Conservation (phyloP, 2,329 filamentous ascomycete genomes). For the Pseudogymnoascus sp. region DNA sequence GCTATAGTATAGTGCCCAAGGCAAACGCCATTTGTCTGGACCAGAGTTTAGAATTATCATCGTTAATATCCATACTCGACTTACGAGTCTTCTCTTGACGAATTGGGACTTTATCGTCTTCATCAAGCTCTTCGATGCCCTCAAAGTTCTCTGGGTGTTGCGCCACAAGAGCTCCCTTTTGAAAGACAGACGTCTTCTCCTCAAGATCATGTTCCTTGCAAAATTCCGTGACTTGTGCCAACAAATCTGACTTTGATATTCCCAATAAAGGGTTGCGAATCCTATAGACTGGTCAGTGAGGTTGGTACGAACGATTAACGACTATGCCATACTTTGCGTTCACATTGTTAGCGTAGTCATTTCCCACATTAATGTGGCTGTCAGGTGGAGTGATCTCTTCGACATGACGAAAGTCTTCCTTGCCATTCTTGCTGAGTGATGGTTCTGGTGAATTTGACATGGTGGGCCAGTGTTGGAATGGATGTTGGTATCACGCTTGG, state of each 20-base stretch:
- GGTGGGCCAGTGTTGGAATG: neutral
- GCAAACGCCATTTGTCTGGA: constrained; percentile 57
- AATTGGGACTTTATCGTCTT: neutral
- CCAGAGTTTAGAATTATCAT: constrained; percentile 46
- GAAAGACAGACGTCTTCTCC: constrained; percentile 48
- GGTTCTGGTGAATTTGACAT: constrained; percentile 15
- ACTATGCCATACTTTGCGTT: constrained; percentile 23
- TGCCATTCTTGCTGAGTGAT: constrained; percentile 13
- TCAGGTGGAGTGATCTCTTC: constrained; percentile 6
- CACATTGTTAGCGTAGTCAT: constrained; percentile 26
- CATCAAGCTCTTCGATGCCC: neutral
- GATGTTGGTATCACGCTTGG: neutral
- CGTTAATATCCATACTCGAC: neutral
- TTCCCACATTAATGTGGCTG: neutral
- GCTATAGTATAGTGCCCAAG: constrained; percentile 52
- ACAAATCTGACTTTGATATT: constrained; percentile 35
- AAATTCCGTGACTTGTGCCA: constrained; percentile 37
- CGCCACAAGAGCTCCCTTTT: constrained; percentile 48
- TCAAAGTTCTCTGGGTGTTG: constrained; percentile 22
- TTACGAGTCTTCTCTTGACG: constrained; percentile 6
- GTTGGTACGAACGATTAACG: neutral
- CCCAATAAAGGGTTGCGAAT: constrained; percentile 39
- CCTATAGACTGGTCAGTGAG: neutral
- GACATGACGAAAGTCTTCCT: constrained; percentile 10
- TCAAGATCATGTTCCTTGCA: constrained; percentile 46